Conservation (phyloP, 2,329 filamentous ascomycete species). For the Pyricularia sp. region DNA sequence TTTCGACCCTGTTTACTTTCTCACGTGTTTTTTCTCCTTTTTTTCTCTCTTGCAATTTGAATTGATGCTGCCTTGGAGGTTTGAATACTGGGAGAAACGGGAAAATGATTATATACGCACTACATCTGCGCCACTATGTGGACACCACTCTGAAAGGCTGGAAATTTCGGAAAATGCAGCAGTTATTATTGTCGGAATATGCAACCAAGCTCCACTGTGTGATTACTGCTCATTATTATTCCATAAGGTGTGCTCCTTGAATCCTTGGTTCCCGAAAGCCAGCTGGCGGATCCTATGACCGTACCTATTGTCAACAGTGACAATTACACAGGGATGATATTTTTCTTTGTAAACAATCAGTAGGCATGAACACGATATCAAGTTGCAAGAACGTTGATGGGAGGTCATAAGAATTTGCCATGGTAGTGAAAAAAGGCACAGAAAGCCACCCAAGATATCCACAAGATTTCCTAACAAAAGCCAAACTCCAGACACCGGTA, state of each 20-base stretch:
- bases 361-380: neutral
- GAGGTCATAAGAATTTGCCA: neutral
- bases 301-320: neutral
- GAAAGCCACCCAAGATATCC: neutral
- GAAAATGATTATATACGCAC: neutral
- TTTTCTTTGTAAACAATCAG: neutral
- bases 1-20: constrained; percentile 1
- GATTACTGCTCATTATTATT: neutral
- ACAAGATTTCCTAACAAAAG: neutral
- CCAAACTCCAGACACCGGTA: constrained; percentile 4
- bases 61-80: constrained; percentile 7
- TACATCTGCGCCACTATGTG: constrained; percentile 1
- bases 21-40: constrained; percentile 4
- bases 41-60: constrained; percentile 16
- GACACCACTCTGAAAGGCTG: constrained; percentile 4
- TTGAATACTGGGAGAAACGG: neutral
- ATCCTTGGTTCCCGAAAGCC: neutral
- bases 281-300: neutral
- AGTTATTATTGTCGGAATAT: neutral
- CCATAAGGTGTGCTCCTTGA: neutral
- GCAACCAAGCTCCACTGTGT: neutral
- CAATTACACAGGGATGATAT: neutral
- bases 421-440: neutral
- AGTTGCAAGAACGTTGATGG: neutral
- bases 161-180: neutral